Evolutionary conservation across 768 basidiomycete genomes (phyloP), one percentile per base, ranked within the genome.

Genomic region (Xerocomellus chrysenteron): DNA sequence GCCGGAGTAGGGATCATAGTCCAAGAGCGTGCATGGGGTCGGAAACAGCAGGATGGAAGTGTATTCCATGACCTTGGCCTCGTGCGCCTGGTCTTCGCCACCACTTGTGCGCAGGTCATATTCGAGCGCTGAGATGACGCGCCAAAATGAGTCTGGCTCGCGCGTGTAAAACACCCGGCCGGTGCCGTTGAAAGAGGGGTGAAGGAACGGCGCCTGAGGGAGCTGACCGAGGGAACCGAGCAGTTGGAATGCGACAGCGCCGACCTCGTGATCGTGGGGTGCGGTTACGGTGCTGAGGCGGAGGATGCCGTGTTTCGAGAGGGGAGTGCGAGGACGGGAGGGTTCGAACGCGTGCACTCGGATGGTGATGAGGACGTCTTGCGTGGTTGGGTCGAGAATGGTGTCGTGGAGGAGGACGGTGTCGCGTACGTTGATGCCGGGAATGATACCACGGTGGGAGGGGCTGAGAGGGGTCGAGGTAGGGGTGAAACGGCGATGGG

Each of bases 1-100:
- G 2, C 65, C 66, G 0, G 43, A 51, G 48, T 68, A 67, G 4
- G 64, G 56, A 51, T 67, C 66, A 41, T 62, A 68, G 47, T 68
- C 63, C 32, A 37, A 24, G 13, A 68, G 26, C 13, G 19, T 21
- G 14, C 47, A 47, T 2, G 24, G 11, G 6, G 42, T 14, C 13
- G 59, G 39, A 30, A 48, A 50, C 3, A 30, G 45, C 7, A 57
- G 28, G 26, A 62, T 37, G 10, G 4, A 52, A 26, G 42, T 47
- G 33, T 65, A 57, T 6, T 65, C 50, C 0, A 35, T 9, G 13
- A 47, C 30, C 36, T 43, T 56, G 47, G 40, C 45, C 24, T 10
- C 10, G 4, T 8, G 12, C 3, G 24, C 21, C 10, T 7, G n/a
- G 14, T 41, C 47, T 3, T 32, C 36, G 0, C 17, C 14, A 21